Evolutionary conservation across 345 rosid genomes (phyloP), one percentile per base, ranked within the genome.

Genomic region (Ceriops decandra): DNA sequence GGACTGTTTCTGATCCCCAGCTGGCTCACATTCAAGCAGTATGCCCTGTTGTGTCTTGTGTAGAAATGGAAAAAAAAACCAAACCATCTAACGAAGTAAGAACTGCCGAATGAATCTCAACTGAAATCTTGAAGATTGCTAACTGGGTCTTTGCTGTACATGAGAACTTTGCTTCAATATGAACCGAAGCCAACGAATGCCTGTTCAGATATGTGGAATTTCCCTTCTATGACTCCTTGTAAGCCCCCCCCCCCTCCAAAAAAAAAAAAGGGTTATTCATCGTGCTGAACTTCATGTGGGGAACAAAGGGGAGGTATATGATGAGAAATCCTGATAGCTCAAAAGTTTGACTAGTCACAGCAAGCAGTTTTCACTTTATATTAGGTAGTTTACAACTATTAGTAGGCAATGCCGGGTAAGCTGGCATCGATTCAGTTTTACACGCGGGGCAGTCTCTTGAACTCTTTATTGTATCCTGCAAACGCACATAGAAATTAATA

Each of bases 401-500:
- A 36, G 28, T 69, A 63, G 33, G 57, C 13, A 56, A 56, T 57
- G 63, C 57, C 32, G 57, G 72, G 19, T 69, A 73, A 36, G 58
- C 52, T 21, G 70, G 66, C 66, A 51, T 59, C 57, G 47, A 52
- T 56, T 68, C 81, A 46, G 20, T 32, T 63, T 59, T 73, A 49
- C 51, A 63, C 52, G 65, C 16, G 9, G 65, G n/a, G 33, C 42
- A 16, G 62, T 59, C 77, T 32, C 67, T 57, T 15, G 65, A 47
- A 68, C 74, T 68, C 31, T 53, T 66, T 54, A 73, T 68, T 64
- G 73, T 80, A 71, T 78, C 86, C 87, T 83, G 67, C 22, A 66
- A 20, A 62, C 42, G 1, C 36, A 33, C 36, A 6, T 33, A 28
- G 53, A 2, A 26, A 60, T 80, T 51, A 76, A 49, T 27, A 6